Evolutionary conservation across 1,284 basidiomycete species (phyloP), one percentile per base, ranked within the genome.

Genomic region (Tylopilus sp.): DNA sequence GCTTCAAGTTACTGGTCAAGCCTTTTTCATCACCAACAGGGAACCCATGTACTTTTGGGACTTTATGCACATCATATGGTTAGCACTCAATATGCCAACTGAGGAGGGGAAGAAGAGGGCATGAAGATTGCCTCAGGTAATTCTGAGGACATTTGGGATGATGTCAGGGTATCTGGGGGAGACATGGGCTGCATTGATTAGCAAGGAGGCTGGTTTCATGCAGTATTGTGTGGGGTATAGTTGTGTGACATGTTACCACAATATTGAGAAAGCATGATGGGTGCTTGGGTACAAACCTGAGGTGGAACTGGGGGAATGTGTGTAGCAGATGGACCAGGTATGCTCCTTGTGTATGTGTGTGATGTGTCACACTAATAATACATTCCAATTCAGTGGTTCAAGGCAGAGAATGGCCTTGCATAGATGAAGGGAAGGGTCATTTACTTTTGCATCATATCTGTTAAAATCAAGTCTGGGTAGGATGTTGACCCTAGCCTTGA

Each of bases 1-100:
- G 12, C 84, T 95, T 23, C 85, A 89, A 70, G 93, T 98, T 45
- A 96, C 95, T 6, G 98, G 98, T 1, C 93, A 98, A 79, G 94
- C 86, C 2, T 99, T 98, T 85, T 98, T 97, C 85, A 95, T 99
- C 82, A 98, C 96, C 69, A 98, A 98, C 78, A 96, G 96, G 71
- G 96, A 98, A 79, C 97, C 96, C 3, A 87, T 93, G 67, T 93
- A 93, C 77, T 98, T 98, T 83, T 99, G 97, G 97, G 96, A 98
- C 82, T 92, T 98, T 78, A 87, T 92, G 33, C 88, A 95, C 16
- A 82, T 89, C 6, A 82, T 98, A n/a, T 99, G 95, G 95, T 85
- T 87, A 55, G 87, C 88, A 61, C 87, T 95, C 66, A 93, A 94
- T 79, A 83, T 87, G 82, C 77, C 87, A 82, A 55, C 86, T 21